Evolutionary conservation across 345 rosid species (phyloP).

Genomic region (Balakata baccata): DNA sequence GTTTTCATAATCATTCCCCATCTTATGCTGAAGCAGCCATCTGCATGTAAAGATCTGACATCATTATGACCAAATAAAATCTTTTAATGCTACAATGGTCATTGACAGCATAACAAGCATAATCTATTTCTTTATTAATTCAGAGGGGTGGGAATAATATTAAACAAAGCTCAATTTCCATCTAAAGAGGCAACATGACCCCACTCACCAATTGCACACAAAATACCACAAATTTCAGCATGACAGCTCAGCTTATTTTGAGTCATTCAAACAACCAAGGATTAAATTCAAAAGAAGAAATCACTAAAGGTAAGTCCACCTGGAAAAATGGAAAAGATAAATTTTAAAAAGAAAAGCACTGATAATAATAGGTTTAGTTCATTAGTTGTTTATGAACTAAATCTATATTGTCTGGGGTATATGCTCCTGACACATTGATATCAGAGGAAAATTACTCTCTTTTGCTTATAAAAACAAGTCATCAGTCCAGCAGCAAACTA

Average conservation of each 20-base stretch:
- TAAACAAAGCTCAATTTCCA: neutral
- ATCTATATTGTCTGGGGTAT: neutral
- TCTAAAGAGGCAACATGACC: constrained; percentile 13
- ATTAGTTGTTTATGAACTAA: constrained; percentile 1
- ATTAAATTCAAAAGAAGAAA: neutral
- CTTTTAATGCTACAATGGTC: neutral
- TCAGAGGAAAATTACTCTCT: neutral
- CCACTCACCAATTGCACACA: constrained; percentile 9
- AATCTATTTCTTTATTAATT: neutral
- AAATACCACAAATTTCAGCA: neutral
- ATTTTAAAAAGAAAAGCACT: constrained; percentile 4
- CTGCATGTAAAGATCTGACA: neutral
- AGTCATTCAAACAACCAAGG: constrained; percentile 17
- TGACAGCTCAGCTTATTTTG: constrained; percentile 1
- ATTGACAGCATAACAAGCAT: neutral
- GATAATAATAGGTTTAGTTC: neutral
- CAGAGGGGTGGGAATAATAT: constrained; percentile 1
- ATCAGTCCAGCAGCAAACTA: constrained; percentile 14
- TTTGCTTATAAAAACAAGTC: constrained; percentile 1
- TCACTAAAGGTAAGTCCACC: neutral
- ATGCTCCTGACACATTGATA: neutral
- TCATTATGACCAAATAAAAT: neutral
- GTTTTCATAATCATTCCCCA: neutral
- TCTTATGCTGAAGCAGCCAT: neutral
- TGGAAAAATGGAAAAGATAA: constrained; percentile 1